Conservation (phyloP, 78 protist species). For the Cyanophora paradoxa region DNA sequence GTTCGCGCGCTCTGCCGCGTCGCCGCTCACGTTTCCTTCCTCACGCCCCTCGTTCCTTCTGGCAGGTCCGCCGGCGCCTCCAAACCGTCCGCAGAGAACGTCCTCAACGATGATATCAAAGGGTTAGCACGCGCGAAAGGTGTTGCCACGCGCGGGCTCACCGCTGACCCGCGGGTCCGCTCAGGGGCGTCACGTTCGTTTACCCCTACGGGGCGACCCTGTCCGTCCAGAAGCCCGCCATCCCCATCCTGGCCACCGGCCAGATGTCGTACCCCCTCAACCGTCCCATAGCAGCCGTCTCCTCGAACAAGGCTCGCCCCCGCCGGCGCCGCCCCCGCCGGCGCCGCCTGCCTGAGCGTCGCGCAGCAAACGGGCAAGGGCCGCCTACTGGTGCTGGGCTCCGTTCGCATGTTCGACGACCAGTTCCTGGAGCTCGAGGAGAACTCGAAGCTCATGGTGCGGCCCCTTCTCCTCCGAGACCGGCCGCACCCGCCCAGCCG, state of each 20-base stretch:
- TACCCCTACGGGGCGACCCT: constrained; percentile 72
- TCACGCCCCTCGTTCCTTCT: not conserved
- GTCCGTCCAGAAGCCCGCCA: constrained; percentile 70
- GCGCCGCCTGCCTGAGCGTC: not conserved
- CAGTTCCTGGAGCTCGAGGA: constrained; percentile 59
- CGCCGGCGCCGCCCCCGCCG: not conserved
- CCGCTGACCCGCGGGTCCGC: too few species aligned
- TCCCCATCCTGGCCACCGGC: constrained; percentile 65
- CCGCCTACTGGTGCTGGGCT: constrained; percentile 46
- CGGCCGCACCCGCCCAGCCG: too few species aligned
- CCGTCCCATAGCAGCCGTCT: constrained; percentile 46
- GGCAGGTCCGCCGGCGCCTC: not conserved
- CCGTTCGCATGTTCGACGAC: constrained; percentile 40
- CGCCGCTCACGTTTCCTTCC: too few species aligned
- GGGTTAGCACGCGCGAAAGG: constrained; percentile 17
- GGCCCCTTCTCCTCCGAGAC: not conserved
- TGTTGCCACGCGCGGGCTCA: not conserved
- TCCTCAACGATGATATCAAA: constrained; percentile 50
- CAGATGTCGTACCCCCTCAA: constrained; percentile 56
- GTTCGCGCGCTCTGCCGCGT: too few species aligned
- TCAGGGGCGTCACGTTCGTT: constrained; percentile 29
- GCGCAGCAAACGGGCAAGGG: not conserved
- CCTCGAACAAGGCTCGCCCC: not conserved
- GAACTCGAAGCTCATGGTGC: constrained; percentile 34
- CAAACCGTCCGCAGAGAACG: not conserved